phyloP scores from a whole-genome alignment of 768 basidiomycete genomes.

The Hemileccinum rubropunctum region DNA sequence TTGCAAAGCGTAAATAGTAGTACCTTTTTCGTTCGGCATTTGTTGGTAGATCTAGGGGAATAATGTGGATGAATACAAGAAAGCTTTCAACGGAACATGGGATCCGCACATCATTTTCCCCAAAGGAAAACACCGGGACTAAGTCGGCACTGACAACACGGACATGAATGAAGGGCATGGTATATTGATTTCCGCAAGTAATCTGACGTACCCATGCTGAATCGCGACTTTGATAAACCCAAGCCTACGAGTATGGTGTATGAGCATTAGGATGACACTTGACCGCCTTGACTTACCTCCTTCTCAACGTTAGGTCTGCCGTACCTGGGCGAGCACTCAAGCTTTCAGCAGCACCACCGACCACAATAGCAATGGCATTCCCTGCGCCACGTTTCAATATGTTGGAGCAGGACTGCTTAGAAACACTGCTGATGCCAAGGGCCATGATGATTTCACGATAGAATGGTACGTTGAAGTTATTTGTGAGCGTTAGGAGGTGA shows the following conservation, averaged over 20 bases:
- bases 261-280: neutral
- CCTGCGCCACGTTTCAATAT: slow-evolving; percentile 65
- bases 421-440: slow-evolving; percentile 90
- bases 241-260: slow-evolving; percentile 43
- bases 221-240: slow-evolving; percentile 97
- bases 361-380: slow-evolving; percentile 86
- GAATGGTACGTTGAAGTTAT: slow-evolving; percentile 89
- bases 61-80: neutral
- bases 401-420: slow-evolving; percentile 85
- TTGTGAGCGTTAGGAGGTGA: slow-evolving; percentile 86
- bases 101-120: slow-evolving; percentile 88
- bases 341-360: slow-evolving; percentile 95
- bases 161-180: slow-evolving; percentile 3
- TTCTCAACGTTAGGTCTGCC: slow-evolving; percentile 79
- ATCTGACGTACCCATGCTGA: slow-evolving; percentile 65
- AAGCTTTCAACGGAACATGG: neutral
- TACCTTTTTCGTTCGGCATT: slow-evolving; percentile 94
- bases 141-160: slow-evolving; percentile 70
- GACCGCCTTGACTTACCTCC: slow-evolving; percentile 42
- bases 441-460: slow-evolving; percentile 90
- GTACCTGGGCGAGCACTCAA: slow-evolving; percentile 96
- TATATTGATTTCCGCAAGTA: neutral
- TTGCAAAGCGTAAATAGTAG: slow-evolving; percentile 81
- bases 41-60: slow-evolving; percentile 84
- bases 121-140: slow-evolving; percentile 97